These are phyloP conservation scores for Hanseniaspora uvarum DNA, from an alignment of 1,139 yeast genomes.

Conservation along the genomic window DNA sequence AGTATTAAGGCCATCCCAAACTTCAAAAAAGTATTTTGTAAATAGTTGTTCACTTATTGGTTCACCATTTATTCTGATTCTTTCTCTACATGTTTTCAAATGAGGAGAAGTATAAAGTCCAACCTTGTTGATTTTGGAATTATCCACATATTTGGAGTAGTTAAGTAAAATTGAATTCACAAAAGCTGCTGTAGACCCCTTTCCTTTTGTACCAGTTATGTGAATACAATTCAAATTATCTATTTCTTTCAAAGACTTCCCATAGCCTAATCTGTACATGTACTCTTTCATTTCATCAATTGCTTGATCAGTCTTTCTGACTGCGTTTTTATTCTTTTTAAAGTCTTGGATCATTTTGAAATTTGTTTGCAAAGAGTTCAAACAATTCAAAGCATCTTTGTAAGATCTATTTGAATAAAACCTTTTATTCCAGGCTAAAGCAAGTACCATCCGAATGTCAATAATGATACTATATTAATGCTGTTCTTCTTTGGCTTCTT, in stretches of 20 bases:
- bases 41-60: slow-evolving; percentile 75
- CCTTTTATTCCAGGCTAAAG: slow-evolving; percentile 17
- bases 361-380: slow-evolving; percentile 83
- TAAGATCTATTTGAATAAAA: slow-evolving; percentile 24
- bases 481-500: neutral
- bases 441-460: neutral
- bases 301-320: slow-evolving; percentile 52
- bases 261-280: slow-evolving; percentile 77
- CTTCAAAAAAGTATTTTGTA: slow-evolving; percentile 82
- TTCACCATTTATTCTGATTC: slow-evolving; percentile 76
- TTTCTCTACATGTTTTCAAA: slow-evolving; percentile 80
- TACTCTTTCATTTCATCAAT: slow-evolving; percentile 86
- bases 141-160: slow-evolving; percentile 33
- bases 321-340: slow-evolving; percentile 21
- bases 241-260: slow-evolving; percentile 45
- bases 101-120: slow-evolving; percentile 96
- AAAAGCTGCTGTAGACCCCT: slow-evolving; percentile 96
- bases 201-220: slow-evolving; percentile 96
- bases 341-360: slow-evolving; percentile 75
- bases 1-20: slow-evolving; percentile 68
- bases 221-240: slow-evolving; percentile 71
- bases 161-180: slow-evolving; percentile 69
- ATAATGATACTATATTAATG: too few species aligned
- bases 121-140: slow-evolving; percentile 41
- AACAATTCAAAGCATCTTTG: slow-evolving; percentile 70